Base-by-base conservation (phyloP, 2,329 filamentous ascomycete genomes). In the Metarhizium robertsii region DNA sequence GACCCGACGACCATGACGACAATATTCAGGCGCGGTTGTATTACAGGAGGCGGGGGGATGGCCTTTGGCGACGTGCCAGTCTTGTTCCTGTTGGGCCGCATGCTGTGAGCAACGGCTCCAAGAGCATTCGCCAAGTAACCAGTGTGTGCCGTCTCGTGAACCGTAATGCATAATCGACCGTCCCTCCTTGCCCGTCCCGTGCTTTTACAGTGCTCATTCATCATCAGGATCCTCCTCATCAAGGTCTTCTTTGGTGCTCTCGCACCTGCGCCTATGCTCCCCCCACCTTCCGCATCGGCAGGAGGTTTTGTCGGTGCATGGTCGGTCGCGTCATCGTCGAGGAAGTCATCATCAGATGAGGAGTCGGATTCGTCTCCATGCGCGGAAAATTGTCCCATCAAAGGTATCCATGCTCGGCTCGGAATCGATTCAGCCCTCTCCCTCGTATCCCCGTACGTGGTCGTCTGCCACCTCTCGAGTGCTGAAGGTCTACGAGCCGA, bases 1-100 rank as follows among this genome's bases (percentile, higher is more conserved):
- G 84, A 88, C 2, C 89, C 89, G 61, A 92, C 90, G 6, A 92
- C 86, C 80, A 91, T 90, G 62, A 92, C 85, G 32, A 91, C 87
- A 53, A 94, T 87, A 66, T 91, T 92, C 50, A 94, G 73, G 10
- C 67, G 73, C 1, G 84, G 78, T n/a, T 67, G 69, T 20, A 66
- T 68, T 13, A 60, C 53, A 8, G 62, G 63, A 14, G 70, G 64
- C 0, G 65, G 61, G 2, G 65, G 61, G 7, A 66, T 65, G 3
- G 67, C 69, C 18, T 51, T 10, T 32, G 55, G 5, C 52, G 56
- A 1, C 51, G 48, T 1, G 16, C 45, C 45, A 30, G 30, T 18
- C 5, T 47, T 45, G n/a, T n/a, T 30, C 25, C 48, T 60, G 42
- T 54, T 49, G 1, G 65, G 54, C 36, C 57, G 49, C 30, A 66